Percentiles rank a stretch among this genome's conserved stretches.
phyloP scores from a whole-genome alignment of 1,284 basidiomycete species.

The Leccinum ponderosum region DNA sequence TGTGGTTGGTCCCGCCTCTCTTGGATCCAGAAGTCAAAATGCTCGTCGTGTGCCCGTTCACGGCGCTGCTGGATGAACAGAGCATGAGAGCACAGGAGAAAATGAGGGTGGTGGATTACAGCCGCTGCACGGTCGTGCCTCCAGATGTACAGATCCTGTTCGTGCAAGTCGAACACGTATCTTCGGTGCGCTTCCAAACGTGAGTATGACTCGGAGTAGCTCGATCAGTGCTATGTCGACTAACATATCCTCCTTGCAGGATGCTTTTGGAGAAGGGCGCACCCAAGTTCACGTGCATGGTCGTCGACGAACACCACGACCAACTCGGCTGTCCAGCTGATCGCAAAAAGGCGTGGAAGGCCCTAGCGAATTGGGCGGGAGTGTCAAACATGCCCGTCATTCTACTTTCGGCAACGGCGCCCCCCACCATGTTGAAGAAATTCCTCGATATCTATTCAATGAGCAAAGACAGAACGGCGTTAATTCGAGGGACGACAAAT shows the following conservation, averaged over 20 bases:
- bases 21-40: neutral
- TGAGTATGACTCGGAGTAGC: too few species aligned
- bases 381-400: neutral
- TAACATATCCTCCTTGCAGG: neutral
- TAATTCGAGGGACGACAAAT: neutral
- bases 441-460: neutral
- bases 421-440: neutral
- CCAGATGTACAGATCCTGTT: neutral
- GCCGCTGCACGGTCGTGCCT: neutral
- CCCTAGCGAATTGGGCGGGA: neutral
- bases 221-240: neutral
- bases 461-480: neutral
- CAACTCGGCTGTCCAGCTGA: neutral
- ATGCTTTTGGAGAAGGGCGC: neutral
- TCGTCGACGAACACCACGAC: constrained; percentile 6
- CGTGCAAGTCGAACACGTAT: neutral
- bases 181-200: too few species aligned
- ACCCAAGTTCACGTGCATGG: neutral
- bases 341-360: neutral
- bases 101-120: neutral
- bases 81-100: neutral
- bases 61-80: neutral
- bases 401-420: neutral
- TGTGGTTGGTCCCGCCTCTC: neutral
- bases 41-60: constrained; percentile 5